Evolutionary conservation across 345 rosid species (phyloP).

Genomic region (Hirschfeldia incana): DNA sequence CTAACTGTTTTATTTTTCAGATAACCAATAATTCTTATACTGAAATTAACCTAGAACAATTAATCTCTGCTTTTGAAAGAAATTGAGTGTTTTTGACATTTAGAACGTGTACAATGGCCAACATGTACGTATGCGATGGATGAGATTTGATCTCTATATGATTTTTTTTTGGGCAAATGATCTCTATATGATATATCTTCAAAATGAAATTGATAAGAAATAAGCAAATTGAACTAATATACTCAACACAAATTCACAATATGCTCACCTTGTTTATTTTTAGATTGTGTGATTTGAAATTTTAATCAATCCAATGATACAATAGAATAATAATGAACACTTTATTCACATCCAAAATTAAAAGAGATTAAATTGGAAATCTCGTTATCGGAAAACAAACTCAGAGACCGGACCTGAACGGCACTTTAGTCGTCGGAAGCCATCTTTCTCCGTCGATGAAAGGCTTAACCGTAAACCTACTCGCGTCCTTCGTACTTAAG

Average conservation of each 20-base stretch:
- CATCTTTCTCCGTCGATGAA: constrained; percentile 57
- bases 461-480: constrained; percentile 52
- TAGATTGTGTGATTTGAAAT: background rate
- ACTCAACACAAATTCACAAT: background rate
- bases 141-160: background rate
- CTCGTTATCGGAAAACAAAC: background rate
- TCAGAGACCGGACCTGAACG: constrained; percentile 51
- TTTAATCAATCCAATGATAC: constrained; percentile 10
- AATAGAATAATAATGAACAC: background rate
- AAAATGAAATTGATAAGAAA: background rate
- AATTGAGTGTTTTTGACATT: background rate
- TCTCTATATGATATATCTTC: background rate
- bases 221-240: background rate
- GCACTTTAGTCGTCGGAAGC: constrained; percentile 46
- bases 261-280: background rate
- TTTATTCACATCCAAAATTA: constrained; percentile 1
- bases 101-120: background rate
- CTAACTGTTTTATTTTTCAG: background rate
- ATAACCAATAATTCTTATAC: background rate
- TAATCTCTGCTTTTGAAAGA: background rate
- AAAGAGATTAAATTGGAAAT: constrained; percentile 8
- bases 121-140: background rate
- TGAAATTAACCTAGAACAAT: background rate
- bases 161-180: no score
- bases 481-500: constrained; percentile 44